These are phyloP conservation scores for Fagopyrum homotropicum DNA, from an alignment of 148 eudicot genomes.

Conservation along the genomic window DNA sequence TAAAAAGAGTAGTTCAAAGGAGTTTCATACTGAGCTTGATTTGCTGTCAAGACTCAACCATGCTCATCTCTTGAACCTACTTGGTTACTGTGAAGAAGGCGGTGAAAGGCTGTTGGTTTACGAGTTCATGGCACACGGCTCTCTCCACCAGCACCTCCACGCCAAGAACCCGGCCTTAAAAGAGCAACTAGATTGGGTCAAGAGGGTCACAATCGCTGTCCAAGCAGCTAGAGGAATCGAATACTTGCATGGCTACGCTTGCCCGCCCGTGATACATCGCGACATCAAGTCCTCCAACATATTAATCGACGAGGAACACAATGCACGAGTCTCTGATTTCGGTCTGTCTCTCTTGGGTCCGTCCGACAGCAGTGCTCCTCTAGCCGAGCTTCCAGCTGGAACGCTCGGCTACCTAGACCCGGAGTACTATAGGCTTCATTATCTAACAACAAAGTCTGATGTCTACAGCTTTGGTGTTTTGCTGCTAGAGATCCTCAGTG, in stretches of 20 bases:
- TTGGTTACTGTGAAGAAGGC: conserved; percentile 95
- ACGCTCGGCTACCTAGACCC: conserved; percentile 95
- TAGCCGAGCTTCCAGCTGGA: conserved; percentile 94
- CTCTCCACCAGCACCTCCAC: conserved; percentile 81
- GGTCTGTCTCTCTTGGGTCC: conserved; percentile 86
- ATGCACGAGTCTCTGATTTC: conserved; percentile 92
- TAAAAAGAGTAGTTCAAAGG: conserved; percentile 82
- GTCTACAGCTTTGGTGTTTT: conserved; percentile 96
- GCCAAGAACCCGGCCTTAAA: conserved; percentile 46
- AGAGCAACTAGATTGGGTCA: conserved; percentile 83
- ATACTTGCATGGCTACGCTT: conserved; percentile 92
- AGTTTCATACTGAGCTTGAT: conserved; percentile 84
- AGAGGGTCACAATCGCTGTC: conserved; percentile 84
- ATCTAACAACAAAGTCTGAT: conserved; percentile 88
- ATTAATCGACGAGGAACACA: conserved; percentile 89
- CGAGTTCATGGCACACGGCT: conserved; percentile 96
- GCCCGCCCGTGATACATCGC: conserved; percentile 92
- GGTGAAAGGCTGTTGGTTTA: conserved; percentile 80
- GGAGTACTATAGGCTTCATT: conserved; percentile 91
- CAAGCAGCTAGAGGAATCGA: conserved; percentile 97
- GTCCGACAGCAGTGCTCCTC: conserved; percentile 71
- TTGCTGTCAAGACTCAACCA: conserved; percentile 77
- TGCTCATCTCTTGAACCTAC: conserved; percentile 80
- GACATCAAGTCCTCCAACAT: conserved; percentile 94
- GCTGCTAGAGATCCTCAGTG: conserved; percentile 81